phyloP scores from a whole-genome alignment of 108 stramenopile species.

The Nitzschia sp. region DNA sequence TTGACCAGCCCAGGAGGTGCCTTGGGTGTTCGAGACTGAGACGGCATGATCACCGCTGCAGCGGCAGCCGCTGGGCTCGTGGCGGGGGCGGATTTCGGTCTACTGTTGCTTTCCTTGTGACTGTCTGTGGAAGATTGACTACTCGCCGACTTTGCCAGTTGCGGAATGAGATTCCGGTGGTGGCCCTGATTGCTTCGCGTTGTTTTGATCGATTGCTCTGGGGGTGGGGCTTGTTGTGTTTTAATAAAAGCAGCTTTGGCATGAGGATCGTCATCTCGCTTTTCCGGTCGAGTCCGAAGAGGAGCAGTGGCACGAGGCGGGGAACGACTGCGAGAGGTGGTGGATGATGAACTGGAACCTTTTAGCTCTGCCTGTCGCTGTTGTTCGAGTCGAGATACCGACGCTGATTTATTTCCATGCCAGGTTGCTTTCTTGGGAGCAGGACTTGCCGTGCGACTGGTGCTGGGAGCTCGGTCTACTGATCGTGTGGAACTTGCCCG shows the following conservation, averaged over 20 bases:
- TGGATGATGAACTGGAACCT: not conserved
- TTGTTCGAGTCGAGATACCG: not conserved
- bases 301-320: not conserved
- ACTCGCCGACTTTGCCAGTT: too few relatives aligned
- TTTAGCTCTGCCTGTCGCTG: not conserved
- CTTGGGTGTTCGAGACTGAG: not conserved
- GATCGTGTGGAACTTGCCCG: slow-evolving; percentile 1
- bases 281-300: not conserved
- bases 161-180: too few relatives aligned
- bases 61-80: too few relatives aligned
- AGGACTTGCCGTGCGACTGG: not conserved
- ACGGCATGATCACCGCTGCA: not conserved
- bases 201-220: not conserved
- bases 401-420: not conserved
- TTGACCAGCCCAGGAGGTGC: not conserved
- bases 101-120: too few relatives aligned
- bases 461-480: not conserved
- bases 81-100: too few relatives aligned
- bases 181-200: not conserved
- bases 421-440: not conserved
- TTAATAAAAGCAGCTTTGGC: not conserved
- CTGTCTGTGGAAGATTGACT: too few relatives aligned
- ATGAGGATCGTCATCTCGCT: not conserved
- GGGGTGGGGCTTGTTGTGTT: not conserved
- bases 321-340: too few relatives aligned